Percentiles rank a stretch among this genome's conserved stretches.
These are phyloP conservation scores for Gossypium trilobum DNA, from an alignment of 441 rosid genomes.

Conservation along the genomic window DNA sequence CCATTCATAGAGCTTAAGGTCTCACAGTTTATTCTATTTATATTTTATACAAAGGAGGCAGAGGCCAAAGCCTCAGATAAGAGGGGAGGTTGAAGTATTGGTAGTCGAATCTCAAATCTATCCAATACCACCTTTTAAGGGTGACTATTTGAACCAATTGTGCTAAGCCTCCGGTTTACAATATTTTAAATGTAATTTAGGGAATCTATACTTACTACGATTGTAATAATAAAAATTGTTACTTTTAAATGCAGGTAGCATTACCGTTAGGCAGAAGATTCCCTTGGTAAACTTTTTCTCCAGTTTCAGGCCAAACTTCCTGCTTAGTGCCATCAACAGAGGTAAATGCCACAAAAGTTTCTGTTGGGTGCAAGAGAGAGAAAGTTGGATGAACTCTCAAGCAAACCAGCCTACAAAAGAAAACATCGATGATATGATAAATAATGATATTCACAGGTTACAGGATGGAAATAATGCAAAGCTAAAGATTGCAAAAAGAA, in stretches of 20 bases:
- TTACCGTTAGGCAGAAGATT: slow-evolving; percentile 63
- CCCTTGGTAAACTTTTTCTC: slow-evolving; percentile 49
- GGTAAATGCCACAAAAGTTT: slow-evolving; percentile 57
- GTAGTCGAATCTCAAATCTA: not conserved
- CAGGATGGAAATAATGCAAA: not conserved
- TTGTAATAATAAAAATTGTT: not conserved
- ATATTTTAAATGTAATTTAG: not conserved
- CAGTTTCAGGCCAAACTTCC: slow-evolving; percentile 71
- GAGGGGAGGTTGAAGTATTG: not conserved
- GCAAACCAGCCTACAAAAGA: slow-evolving; percentile 60
- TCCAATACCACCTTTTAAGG: not conserved
- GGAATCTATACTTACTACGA: not conserved
- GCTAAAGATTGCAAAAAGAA: not conserved
- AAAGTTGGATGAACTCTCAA: slow-evolving; percentile 75
- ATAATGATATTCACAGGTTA: not conserved
- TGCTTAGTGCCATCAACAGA: slow-evolving; percentile 65
- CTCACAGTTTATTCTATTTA: not conserved
- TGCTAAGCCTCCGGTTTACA: not conserved
- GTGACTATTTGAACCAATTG: not conserved
- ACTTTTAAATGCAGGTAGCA: not conserved
- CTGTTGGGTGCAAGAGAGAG: slow-evolving; percentile 58
- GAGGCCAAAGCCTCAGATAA: not conserved
- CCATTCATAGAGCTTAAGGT: not conserved
- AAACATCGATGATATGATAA: not conserved
- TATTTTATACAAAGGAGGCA: not conserved